Evolutionary conservation across 2,329 filamentous ascomycete species (phyloP).

Genomic region (Calcarisporium arbuscula): DNA sequence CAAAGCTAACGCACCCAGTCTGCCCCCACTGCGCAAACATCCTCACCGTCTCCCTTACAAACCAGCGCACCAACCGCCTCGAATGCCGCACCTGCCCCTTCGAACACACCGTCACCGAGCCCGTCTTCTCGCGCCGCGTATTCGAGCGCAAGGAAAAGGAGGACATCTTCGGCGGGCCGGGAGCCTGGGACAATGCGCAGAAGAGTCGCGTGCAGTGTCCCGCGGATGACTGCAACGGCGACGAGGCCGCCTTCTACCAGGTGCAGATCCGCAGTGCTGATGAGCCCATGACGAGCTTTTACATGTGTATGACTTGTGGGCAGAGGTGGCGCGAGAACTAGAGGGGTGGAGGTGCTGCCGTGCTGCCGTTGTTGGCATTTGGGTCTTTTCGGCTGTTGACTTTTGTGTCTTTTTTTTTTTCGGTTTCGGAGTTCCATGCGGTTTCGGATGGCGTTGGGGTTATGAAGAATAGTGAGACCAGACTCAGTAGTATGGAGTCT

Average conservation of each 20-base stretch:
- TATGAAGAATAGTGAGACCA: too few species aligned
- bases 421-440: too few species aligned
- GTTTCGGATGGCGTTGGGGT: too few species aligned
- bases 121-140: slow-evolving; percentile 75
- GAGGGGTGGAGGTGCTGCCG: slow-evolving; percentile 1
- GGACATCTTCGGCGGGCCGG: slow-evolving; percentile 81
- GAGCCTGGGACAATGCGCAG: slow-evolving; percentile 86
- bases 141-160: slow-evolving; percentile 85
- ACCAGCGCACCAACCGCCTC: slow-evolving; percentile 66
- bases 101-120: slow-evolving; percentile 72
- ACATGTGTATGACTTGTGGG: slow-evolving; percentile 69
- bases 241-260: slow-evolving; percentile 89
- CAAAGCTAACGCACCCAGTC: slow-evolving; percentile 41
- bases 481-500: too few species aligned
- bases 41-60: slow-evolving; percentile 62
- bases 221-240: slow-evolving; percentile 70
- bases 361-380: slow-evolving; percentile 1
- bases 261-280: slow-evolving; percentile 97
- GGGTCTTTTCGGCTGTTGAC: background rate
- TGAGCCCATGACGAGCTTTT: slow-evolving; percentile 97
- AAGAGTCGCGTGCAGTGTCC: slow-evolving; percentile 79
- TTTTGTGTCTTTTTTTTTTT: slow-evolving; percentile 4
- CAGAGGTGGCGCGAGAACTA: slow-evolving; percentile 63
- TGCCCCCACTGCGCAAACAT: slow-evolving; percentile 81
- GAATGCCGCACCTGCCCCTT: slow-evolving; percentile 96